A percentile compares a stretch with the other conserved stretches of the same genome.
phyloP scores from a whole-genome alignment of 2,329 filamentous ascomycete species.

The Chlorencoelia australis region DNA sequence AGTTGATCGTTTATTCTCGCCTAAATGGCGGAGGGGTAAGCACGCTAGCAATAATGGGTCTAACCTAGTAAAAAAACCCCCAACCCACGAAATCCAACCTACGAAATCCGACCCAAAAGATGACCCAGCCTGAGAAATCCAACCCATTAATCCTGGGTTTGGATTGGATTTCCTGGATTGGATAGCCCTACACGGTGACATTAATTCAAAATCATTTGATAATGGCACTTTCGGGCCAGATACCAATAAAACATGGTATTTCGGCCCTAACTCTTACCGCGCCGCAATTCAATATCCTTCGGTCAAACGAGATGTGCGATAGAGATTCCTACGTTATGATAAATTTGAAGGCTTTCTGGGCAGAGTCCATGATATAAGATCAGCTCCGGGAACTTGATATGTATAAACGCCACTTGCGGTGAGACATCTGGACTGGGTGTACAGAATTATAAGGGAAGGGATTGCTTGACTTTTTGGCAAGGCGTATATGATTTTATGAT shows the following conservation, averaged over 20 bases:
- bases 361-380: conserved; percentile 10
- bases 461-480: conserved; percentile 39
- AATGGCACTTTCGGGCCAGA: conserved; percentile 27
- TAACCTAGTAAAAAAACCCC: too few species aligned
- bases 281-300: conserved; percentile 9
- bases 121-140: too few species aligned
- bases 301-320: conserved; percentile 7
- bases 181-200: too few species aligned
- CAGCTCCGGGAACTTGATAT: conserved; percentile 13
- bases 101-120: too few species aligned
- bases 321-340: conserved; percentile 10
- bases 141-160: too few species aligned
- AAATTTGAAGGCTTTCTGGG: conserved; percentile 2
- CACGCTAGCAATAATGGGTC: too few species aligned
- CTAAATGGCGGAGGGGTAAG: too few species aligned
- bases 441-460: conserved; percentile 33
- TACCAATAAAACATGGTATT: conserved; percentile 27
- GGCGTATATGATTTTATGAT: too few species aligned
- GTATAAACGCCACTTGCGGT: conserved; percentile 12
- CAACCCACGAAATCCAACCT: too few species aligned
- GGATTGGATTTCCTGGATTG: too few species aligned
- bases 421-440: conserved; percentile 10
- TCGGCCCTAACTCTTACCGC: conserved; percentile 20
- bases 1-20: too few species aligned
- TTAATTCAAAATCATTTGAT: too few species aligned